Percentiles rank a stretch among this genome's conserved stretches.
phyloP scores from a whole-genome alignment of 331 rosid species.

The Arachis monticola region DNA sequence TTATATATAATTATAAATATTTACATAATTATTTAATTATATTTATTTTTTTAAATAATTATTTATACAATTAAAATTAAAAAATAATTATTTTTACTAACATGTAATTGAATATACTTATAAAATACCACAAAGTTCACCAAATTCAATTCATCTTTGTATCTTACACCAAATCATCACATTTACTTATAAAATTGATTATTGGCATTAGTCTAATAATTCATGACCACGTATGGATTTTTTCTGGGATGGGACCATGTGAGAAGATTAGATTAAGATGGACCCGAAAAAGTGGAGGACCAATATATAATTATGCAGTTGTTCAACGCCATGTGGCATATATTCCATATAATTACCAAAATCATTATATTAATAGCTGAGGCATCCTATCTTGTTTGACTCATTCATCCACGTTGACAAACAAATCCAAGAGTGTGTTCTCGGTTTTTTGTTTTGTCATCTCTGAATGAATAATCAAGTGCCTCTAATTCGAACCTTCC shows the following conservation, averaged over 20 bases:
- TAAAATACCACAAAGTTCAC: too few relatives aligned
- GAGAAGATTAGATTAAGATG: constrained; percentile 19
- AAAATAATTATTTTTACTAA: too few relatives aligned
- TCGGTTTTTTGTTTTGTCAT: background rate
- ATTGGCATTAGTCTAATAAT: constrained; percentile 1
- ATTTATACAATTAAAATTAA: too few relatives aligned
- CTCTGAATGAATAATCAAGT: constrained; percentile 17
- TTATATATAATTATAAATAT: too few relatives aligned
- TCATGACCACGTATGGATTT: constrained; percentile 18
- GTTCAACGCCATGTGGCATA: constrained; percentile 26
- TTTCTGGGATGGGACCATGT: constrained; percentile 22
- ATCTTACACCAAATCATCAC: too few relatives aligned
- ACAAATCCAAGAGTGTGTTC: constrained; percentile 13
- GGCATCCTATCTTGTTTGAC: constrained; percentile 24
- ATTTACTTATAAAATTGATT: too few relatives aligned
- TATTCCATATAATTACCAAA: constrained; percentile 34
- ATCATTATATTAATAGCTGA: background rate
- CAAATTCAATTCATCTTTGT: too few relatives aligned
- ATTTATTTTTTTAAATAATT: too few relatives aligned
- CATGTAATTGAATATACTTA: too few relatives aligned
- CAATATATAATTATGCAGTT: constrained; percentile 2
- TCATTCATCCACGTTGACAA: constrained; percentile 25
- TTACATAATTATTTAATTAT: too few relatives aligned
- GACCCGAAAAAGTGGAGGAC: background rate
- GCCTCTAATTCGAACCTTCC: constrained; percentile 32